phyloP scores from a whole-genome alignment of 202 grass and related monocot genomes.

The Zizania palustris region DNA sequence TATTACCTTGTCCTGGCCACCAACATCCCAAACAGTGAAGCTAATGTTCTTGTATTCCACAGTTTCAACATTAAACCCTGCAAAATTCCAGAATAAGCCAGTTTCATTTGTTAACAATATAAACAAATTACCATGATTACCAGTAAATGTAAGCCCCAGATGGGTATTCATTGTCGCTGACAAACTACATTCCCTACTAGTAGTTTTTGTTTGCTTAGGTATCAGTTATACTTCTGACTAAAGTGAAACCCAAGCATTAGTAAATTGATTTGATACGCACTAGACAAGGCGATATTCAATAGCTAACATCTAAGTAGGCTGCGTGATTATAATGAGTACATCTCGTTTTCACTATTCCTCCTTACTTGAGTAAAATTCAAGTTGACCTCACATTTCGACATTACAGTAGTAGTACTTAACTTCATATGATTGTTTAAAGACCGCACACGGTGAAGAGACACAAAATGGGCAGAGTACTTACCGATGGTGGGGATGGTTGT shows the following conservation, averaged over 20 bases:
- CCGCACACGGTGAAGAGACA: neutral
- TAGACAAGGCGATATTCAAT: neutral
- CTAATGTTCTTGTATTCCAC: slow-evolving; percentile 99
- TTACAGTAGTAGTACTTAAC: neutral
- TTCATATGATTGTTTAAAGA: neutral
- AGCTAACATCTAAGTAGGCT: neutral
- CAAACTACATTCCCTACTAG: neutral
- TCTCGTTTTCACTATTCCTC: no score
- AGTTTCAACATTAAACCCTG: slow-evolving; percentile 98
- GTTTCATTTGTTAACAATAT: neutral
- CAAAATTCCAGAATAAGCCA: neutral
- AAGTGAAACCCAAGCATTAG: neutral
- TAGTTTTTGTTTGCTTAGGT: neutral
- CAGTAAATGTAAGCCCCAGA: neutral
- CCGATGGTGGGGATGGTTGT: slow-evolving; percentile 97
- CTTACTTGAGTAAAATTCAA: neutral
- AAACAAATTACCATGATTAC: neutral
- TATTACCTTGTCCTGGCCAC: slow-evolving; percentile 92
- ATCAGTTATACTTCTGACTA: neutral
- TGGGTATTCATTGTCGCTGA: neutral
- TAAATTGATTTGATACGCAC: neutral
- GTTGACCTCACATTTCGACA: neutral
- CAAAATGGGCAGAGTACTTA: slow-evolving; percentile 38
- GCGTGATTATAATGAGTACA: neutral
- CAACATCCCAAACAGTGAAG: slow-evolving; percentile 99